These are phyloP conservation scores for Delphinella strobiligena DNA, from an alignment of 2,329 filamentous ascomycete genomes.

Conservation along the genomic window DNA sequence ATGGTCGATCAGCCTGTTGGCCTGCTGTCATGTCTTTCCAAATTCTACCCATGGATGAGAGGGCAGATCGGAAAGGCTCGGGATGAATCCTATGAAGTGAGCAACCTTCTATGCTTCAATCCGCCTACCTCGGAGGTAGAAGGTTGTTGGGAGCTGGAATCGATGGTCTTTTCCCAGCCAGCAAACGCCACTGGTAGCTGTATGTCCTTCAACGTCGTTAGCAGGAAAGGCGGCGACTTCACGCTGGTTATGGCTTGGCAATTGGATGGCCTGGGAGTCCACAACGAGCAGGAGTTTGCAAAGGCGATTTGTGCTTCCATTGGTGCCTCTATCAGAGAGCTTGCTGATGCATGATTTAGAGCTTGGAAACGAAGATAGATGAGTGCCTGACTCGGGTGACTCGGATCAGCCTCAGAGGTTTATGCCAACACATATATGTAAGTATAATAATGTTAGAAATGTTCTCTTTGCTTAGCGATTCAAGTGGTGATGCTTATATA, in stretches of 20 bases:
- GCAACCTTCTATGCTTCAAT: constrained; percentile 32
- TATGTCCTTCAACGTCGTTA: constrained; percentile 31
- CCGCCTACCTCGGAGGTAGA: constrained; percentile 1
- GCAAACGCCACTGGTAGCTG: constrained; percentile 26
- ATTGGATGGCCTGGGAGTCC: constrained; percentile 27
- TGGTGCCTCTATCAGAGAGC: constrained; percentile 3
- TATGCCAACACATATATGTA: no score
- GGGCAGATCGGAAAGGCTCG: constrained; percentile 27
- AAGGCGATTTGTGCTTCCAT: constrained; percentile 10
- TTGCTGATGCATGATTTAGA: not conserved
- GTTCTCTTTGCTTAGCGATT: no score
- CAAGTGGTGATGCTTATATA: no score
- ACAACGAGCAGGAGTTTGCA: constrained; percentile 20
- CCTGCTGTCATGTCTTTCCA: constrained; percentile 29
- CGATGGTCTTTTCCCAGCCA: constrained; percentile 34
- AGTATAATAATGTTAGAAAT: no score
- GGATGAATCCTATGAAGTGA: constrained; percentile 33
- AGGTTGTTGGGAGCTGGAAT: constrained; percentile 15
- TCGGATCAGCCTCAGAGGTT: no score
- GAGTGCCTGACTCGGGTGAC: no score
- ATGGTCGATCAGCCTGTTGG: constrained; percentile 31
- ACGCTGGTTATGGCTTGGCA: constrained; percentile 32
- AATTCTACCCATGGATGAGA: constrained; percentile 28
- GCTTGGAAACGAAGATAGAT: no score
- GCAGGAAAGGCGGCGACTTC: constrained; percentile 27